phyloP scores from a whole-genome alignment of 108 stramenopile species.

The Conticribra guillardii region DNA sequence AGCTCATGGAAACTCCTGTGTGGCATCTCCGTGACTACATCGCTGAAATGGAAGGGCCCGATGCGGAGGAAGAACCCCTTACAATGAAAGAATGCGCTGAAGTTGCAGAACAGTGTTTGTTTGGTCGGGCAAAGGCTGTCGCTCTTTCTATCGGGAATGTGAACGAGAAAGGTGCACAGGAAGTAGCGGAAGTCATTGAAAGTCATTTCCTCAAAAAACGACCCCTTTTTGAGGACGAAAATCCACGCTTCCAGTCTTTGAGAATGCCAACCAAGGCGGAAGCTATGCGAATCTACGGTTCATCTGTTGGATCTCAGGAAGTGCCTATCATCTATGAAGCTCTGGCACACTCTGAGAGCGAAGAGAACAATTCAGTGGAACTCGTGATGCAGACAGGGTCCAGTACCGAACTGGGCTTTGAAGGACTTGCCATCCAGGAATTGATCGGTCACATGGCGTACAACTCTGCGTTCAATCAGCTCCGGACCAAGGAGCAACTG shows the following conservation, averaged over 20 bases:
- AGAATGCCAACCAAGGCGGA: conserved; percentile 77
- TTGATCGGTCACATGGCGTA: conserved; percentile 82
- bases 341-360: conserved; percentile 67
- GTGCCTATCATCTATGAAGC: conserved; percentile 76
- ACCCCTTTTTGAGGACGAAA: conserved; percentile 64
- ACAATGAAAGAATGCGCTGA: conserved; percentile 85
- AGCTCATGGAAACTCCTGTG: conserved; percentile 77
- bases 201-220: conserved; percentile 57
- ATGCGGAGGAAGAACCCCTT: conserved; percentile 68
- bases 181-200: conserved; percentile 61
- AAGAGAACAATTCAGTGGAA: conserved; percentile 87
- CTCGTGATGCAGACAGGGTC: conserved; percentile 74
- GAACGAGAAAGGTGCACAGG: conserved; percentile 65
- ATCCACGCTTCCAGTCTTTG: conserved; percentile 74
- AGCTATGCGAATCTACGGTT: conserved; percentile 72
- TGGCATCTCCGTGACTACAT: conserved; percentile 84
- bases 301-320: conserved; percentile 28
- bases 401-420: conserved; percentile 68
- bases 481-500: conserved; percentile 87
- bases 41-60: conserved; percentile 78
- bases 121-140: conserved; percentile 65
- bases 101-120: conserved; percentile 68
- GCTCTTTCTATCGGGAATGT: conserved; percentile 89
- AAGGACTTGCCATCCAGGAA: conserved; percentile 79
- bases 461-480: conserved; percentile 84